phyloP scores from a whole-genome alignment of 768 basidiomycete genomes.

The Lanmaoa rubissima region DNA sequence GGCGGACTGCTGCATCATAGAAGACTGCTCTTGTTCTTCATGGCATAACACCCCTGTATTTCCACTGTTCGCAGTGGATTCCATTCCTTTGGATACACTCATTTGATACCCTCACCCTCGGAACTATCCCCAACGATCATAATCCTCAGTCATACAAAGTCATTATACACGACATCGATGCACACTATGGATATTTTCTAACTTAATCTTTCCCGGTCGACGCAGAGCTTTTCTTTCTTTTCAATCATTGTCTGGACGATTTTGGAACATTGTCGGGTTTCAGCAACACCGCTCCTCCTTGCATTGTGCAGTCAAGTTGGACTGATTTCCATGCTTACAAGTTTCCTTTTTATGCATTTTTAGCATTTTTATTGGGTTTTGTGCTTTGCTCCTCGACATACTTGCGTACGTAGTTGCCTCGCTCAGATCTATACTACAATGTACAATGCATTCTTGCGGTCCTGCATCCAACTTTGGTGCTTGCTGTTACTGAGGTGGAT shows the following conservation, averaged over 20 bases:
- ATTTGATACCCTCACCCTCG: constrained; percentile 28
- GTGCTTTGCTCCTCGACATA: constrained; percentile 12
- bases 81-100: constrained; percentile 24
- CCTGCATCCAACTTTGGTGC: not conserved
- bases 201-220: constrained; percentile 15
- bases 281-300: constrained; percentile 4
- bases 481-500: not conserved
- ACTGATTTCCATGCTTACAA: constrained; percentile 14
- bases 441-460: constrained; percentile 26
- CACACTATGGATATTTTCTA: constrained; percentile 24
- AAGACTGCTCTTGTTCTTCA: not conserved
- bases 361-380: constrained; percentile 12
- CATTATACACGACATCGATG: constrained; percentile 11
- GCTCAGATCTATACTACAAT: constrained; percentile 25
- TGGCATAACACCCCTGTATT: constrained; percentile 5
- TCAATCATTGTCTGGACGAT: constrained; percentile 19
- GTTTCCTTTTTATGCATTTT: constrained; percentile 13
- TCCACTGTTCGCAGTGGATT: constrained; percentile 10
- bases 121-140: constrained; percentile 15
- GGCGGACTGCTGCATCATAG: constrained; percentile 24
- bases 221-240: not conserved
- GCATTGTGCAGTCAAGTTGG: constrained; percentile 16
- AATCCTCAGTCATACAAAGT: constrained; percentile 17
- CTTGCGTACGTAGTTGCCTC: constrained; percentile 2
- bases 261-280: constrained; percentile 11